Evolutionary conservation across 257 asterid species (phyloP).

Genomic region (Nicotiana undulata): DNA sequence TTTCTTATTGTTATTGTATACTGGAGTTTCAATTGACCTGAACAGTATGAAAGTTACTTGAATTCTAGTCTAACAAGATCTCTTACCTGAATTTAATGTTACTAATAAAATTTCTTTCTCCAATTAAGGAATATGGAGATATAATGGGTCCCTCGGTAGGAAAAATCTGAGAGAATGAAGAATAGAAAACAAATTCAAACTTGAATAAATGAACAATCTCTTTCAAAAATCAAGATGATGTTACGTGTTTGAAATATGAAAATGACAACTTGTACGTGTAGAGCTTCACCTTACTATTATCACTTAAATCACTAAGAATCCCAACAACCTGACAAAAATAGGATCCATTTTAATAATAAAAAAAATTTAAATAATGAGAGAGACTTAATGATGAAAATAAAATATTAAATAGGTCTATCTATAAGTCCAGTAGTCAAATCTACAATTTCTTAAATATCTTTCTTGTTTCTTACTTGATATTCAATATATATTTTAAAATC

Average conservation of each 20-base stretch:
- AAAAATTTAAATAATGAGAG: too few species aligned
- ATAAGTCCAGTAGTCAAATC: neutral
- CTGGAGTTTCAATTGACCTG: too few species aligned
- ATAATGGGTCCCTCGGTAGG: slow-evolving; percentile 7
- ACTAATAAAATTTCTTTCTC: neutral
- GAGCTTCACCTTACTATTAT: neutral
- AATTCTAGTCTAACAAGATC: neutral
- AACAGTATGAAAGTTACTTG: neutral
- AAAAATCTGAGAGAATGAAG: too few species aligned
- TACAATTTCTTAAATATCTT: neutral
- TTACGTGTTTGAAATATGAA: neutral
- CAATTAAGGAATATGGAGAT: neutral
- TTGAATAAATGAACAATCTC: neutral
- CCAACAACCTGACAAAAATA: neutral
- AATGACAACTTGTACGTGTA: neutral
- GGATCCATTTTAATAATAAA: neutral
- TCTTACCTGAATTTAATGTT: neutral
- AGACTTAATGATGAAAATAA: neutral
- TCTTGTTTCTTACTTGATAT: too few species aligned
- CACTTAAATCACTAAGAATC: neutral
- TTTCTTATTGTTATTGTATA: too few species aligned
- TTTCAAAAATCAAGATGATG: neutral
- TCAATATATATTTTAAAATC: too few species aligned
- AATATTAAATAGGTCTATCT: neutral
- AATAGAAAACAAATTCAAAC: neutral